A percentile compares a stretch with the other conserved stretches of the same genome.
These are phyloP conservation scores for Alternaria tenuissima DNA, from an alignment of 2,329 filamentous ascomycete genomes.

Conservation along the genomic window DNA sequence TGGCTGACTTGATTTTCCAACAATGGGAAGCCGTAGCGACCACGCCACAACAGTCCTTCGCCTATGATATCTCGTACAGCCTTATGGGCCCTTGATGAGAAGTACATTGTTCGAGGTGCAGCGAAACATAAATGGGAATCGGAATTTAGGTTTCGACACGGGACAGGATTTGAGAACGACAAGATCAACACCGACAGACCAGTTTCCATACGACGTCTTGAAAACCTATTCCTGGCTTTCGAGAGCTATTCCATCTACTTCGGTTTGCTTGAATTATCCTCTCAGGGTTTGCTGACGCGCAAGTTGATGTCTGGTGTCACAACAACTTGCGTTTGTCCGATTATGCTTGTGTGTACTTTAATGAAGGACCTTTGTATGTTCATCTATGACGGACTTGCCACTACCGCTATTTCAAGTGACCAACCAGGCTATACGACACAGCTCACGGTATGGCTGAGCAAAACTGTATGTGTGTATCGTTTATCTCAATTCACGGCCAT, in stretches of 20 bases:
- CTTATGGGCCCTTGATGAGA: background rate
- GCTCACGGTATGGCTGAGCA: background rate
- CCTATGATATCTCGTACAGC: background rate
- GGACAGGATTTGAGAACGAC: background rate
- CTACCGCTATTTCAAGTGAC: background rate
- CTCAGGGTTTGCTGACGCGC: background rate
- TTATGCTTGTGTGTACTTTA: background rate
- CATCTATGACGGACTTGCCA: background rate
- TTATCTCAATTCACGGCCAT: background rate
- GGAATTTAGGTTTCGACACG: background rate
- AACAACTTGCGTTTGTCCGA: background rate
- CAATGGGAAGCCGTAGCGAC: background rate
- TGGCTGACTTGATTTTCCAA: slow-evolving; percentile 2
- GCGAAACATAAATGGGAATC: background rate
- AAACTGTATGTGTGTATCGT: background rate
- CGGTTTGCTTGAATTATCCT: background rate
- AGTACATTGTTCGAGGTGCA: background rate
- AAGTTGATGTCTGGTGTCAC: background rate
- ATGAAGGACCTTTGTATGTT: background rate
- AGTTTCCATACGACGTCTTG: background rate
- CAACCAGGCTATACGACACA: background rate
- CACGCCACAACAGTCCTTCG: background rate
- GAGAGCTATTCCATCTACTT: background rate
- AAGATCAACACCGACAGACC: background rate
- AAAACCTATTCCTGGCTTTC: background rate